phyloP scores from a whole-genome alignment of 352 stramenopile species.

The Nothophytophthora sp. region DNA sequence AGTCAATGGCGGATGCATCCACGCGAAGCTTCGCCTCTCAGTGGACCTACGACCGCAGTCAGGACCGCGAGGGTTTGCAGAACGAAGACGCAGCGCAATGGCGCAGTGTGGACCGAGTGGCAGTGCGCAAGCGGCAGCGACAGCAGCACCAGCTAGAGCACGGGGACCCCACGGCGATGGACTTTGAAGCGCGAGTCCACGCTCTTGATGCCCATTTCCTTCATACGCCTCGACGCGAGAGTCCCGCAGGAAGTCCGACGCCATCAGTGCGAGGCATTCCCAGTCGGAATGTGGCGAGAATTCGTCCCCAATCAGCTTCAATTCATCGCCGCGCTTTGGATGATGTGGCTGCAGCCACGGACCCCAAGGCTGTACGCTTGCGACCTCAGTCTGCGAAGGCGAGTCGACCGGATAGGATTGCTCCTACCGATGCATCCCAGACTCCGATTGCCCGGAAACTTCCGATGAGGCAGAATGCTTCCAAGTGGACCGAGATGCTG shows the following conservation, averaged over 20 bases:
- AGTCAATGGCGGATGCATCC: constrained; percentile 20
- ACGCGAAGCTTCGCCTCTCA: constrained; percentile 30
- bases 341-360: not conserved
- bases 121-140: constrained; percentile 11
- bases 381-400: constrained; percentile 38
- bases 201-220: constrained; percentile 14
- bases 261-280: not conserved
- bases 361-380: not conserved
- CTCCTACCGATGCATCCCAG: not conserved
- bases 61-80: not conserved
- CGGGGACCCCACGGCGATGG: constrained; percentile 13
- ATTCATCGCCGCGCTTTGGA: not conserved
- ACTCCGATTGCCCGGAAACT: constrained; percentile 1
- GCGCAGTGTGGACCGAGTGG: constrained; percentile 27
- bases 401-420: not conserved
- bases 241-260: not conserved
- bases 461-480: constrained; percentile 10
- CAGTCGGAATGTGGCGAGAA: not conserved
- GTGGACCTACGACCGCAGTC: constrained; percentile 22
- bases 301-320: constrained; percentile 25
- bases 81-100: constrained; percentile 9
- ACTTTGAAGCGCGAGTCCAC: constrained; percentile 17
- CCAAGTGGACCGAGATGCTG: constrained; percentile 53
- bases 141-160: constrained; percentile 12
- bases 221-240: not conserved